Percentiles rank a stretch among this genome's conserved stretches.
phyloP scores from a whole-genome alignment of 148 eudicot species.

The Chenopodium album region DNA sequence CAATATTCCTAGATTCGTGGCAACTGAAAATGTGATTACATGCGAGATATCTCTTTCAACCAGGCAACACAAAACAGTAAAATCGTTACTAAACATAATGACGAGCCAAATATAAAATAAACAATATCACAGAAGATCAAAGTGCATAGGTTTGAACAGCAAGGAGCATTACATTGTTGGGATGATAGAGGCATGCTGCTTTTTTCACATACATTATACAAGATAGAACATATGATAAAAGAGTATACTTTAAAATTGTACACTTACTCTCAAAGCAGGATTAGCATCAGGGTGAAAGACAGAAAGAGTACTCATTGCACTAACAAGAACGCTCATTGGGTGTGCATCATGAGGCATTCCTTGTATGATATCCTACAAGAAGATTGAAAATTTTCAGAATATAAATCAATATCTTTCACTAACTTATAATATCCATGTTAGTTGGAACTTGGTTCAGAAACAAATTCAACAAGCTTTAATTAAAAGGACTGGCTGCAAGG shows the following conservation, averaged over 20 bases:
- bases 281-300: conserved; percentile 97
- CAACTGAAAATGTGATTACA: background rate
- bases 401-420: background rate
- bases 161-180: background rate
- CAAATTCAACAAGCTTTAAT: conserved; percentile 2
- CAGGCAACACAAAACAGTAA: too few relatives aligned
- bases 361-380: conserved; percentile 86
- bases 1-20: background rate
- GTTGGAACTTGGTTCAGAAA: background rate
- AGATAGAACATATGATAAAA: background rate
- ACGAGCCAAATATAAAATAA: too few relatives aligned
- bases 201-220: background rate
- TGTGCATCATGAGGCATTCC: conserved; percentile 99
- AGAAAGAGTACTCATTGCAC: conserved; percentile 96
- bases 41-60: too few relatives aligned
- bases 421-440: background rate
- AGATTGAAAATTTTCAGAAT: background rate
- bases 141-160: background rate
- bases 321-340: conserved; percentile 98
- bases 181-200: conserved; percentile 6
- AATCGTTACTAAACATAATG: background rate
- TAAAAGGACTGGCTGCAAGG: background rate
- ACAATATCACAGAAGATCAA: background rate
- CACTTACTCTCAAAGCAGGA: conserved; percentile 94
- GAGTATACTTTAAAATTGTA: background rate